Conservation (phyloP, 2,329 filamentous ascomycete species). For the Pestalotiopsis sp. region DNA sequence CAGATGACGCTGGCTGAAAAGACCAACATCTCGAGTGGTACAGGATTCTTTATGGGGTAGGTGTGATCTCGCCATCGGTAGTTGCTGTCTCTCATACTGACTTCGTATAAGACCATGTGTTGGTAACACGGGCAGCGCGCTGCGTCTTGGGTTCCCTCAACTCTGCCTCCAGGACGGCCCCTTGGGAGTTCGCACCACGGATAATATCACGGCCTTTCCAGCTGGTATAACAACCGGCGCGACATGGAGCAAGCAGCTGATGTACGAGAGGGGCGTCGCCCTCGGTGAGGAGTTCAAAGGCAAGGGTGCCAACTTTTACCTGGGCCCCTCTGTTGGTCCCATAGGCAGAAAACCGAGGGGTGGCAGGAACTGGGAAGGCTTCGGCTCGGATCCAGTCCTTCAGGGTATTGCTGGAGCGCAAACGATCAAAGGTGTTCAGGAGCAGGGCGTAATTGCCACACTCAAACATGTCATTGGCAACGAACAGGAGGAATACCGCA, state of each 20-base stretch:
- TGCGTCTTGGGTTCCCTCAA: slow-evolving; percentile 71
- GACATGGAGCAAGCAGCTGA: slow-evolving; percentile 73
- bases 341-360: slow-evolving; percentile 73
- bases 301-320: slow-evolving; percentile 72
- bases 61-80: not conserved
- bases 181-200: slow-evolving; percentile 71
- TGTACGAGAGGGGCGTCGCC: slow-evolving; percentile 68
- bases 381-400: slow-evolving; percentile 70
- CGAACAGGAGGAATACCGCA: slow-evolving; percentile 55
- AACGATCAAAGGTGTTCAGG: slow-evolving; percentile 60
- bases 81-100: not conserved
- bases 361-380: slow-evolving; percentile 77
- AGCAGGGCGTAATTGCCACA: slow-evolving; percentile 56
- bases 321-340: slow-evolving; percentile 73
- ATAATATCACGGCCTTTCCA: slow-evolving; percentile 77
- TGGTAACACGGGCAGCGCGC: slow-evolving; percentile 75
- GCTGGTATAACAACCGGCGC: slow-evolving; percentile 77
- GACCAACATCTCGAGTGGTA: slow-evolving; percentile 74
- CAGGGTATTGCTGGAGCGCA: slow-evolving; percentile 53
- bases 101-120: slow-evolving; percentile 59
- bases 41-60: slow-evolving; percentile 71
- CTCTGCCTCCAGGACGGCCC: slow-evolving; percentile 75
- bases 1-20: slow-evolving; percentile 82
- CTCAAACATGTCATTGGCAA: slow-evolving; percentile 62
- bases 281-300: slow-evolving; percentile 73